These are phyloP conservation scores for Talaromyces marneffei DNA, from an alignment of 2,329 filamentous ascomycete genomes.

Conservation along the genomic window DNA sequence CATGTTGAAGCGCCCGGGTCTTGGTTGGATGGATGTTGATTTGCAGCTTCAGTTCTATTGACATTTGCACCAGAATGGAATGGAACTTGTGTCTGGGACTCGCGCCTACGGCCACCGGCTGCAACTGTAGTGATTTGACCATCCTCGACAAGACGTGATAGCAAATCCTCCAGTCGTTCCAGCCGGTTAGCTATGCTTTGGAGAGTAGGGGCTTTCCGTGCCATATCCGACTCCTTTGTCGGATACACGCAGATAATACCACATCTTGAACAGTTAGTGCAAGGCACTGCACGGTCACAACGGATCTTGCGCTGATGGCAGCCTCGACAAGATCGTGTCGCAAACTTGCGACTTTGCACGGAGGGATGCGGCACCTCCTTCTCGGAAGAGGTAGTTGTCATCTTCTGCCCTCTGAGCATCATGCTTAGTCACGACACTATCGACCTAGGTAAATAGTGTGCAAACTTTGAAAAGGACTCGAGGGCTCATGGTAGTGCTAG, in stretches of 20 bases:
- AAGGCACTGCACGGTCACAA: slow-evolving; percentile 25
- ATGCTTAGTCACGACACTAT: neutral
- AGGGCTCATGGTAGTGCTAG: neutral
- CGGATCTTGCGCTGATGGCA: slow-evolving; percentile 27
- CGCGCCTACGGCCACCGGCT: neutral
- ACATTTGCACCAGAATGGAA: neutral
- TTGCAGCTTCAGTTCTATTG: neutral
- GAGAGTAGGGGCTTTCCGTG: slow-evolving; percentile 15
- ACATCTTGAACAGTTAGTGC: slow-evolving; percentile 20
- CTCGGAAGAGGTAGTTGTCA: neutral
- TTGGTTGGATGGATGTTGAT: neutral
- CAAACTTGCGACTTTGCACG: slow-evolving; percentile 2
- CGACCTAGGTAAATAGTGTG: neutral
- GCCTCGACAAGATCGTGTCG: slow-evolving; percentile 17
- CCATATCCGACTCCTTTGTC: slow-evolving; percentile 13
- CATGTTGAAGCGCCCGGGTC: slow-evolving; percentile 10
- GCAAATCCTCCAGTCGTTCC: slow-evolving; percentile 14
- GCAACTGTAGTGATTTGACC: neutral
- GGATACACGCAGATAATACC: slow-evolving; percentile 16
- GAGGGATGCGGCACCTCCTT: neutral
- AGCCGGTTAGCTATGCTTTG: slow-evolving; percentile 16
- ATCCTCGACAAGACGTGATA: slow-evolving; percentile 9
- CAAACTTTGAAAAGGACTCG: neutral
- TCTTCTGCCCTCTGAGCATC: slow-evolving; percentile 2
- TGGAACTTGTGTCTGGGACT: neutral